Percentiles rank a stretch among this genome's conserved stretches.
Conservation (phyloP, 352 stramenopile species). For the Pythium guiyangense region DNA sequence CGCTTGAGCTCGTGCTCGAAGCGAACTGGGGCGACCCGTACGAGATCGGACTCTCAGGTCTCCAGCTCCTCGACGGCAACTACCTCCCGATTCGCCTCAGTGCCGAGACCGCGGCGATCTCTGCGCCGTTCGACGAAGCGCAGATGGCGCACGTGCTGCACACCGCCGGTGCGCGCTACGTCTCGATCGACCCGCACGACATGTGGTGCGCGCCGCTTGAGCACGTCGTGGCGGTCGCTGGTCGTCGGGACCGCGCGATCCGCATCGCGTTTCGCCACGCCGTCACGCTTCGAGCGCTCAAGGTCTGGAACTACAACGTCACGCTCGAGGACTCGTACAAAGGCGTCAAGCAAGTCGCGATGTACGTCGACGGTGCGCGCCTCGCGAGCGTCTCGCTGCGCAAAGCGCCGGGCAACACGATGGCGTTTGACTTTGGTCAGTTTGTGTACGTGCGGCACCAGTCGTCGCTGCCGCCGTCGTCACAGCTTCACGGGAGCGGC, state of each 20-base stretch:
- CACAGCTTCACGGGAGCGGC: no score
- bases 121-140: conserved; percentile 27
- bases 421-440: conserved; percentile 83
- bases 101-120: conserved; percentile 21
- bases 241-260: conserved; percentile 25
- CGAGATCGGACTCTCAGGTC: conserved; percentile 50
- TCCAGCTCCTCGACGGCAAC: conserved; percentile 59
- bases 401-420: conserved; percentile 74
- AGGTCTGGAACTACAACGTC: conserved; percentile 82
- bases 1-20: conserved; percentile 45
- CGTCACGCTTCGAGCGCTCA: conserved; percentile 47
- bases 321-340: conserved; percentile 74
- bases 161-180: conserved; percentile 36
- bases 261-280: conserved; percentile 42
- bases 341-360: conserved; percentile 54
- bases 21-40: conserved; percentile 74
- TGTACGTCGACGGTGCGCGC: conserved; percentile 44
- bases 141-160: conserved; percentile 33
- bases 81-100: conserved; percentile 34
- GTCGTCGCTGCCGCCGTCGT: no score
- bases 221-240: conserved; percentile 29
- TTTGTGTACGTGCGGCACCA: conserved; percentile 50
- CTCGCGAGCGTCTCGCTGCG: conserved; percentile 57
- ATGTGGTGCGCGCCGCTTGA: conserved; percentile 65
- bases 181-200: conserved; percentile 37